Percentiles rank a stretch among this genome's conserved stretches.
These are phyloP conservation scores for Ceratobasidium sp. DNA, from an alignment of 1,284 basidiomycete species.

Conservation along the genomic window DNA sequence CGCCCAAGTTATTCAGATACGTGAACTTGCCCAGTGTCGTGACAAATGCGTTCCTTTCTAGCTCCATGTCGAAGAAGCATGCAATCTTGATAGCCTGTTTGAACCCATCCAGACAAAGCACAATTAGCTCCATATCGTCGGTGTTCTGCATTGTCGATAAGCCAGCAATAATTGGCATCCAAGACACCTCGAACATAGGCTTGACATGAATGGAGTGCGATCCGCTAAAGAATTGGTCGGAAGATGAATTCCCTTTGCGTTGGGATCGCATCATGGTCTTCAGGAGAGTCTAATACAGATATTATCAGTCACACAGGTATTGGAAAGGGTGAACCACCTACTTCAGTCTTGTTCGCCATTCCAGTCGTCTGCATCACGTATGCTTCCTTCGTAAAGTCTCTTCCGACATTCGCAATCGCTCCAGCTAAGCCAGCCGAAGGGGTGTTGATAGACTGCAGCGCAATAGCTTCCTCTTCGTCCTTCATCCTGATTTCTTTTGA, in stretches of 20 bases:
- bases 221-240: slow-evolving; percentile 92
- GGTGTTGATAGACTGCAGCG: slow-evolving; percentile 60
- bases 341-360: slow-evolving; percentile 96
- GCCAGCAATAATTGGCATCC: slow-evolving; percentile 96
- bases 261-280: slow-evolving; percentile 90
- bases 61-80: slow-evolving; percentile 94
- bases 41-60: slow-evolving; percentile 96
- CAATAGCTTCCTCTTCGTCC: slow-evolving; percentile 84
- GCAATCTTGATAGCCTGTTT: slow-evolving; percentile 92
- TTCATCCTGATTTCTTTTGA: slow-evolving; percentile 97
- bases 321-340: slow-evolving; percentile 55
- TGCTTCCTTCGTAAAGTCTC: slow-evolving; percentile 93
- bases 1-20: slow-evolving; percentile 93
- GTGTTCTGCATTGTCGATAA: slow-evolving; percentile 93
- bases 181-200: slow-evolving; percentile 98
- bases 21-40: slow-evolving; percentile 98
- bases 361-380: slow-evolving; percentile 94
- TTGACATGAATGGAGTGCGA: slow-evolving; percentile 94
- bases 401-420: slow-evolving; percentile 86
- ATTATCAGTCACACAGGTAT: slow-evolving; percentile 27
- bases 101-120: slow-evolving; percentile 94
- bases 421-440: slow-evolving; percentile 80
- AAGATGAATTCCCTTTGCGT: slow-evolving; percentile 73
- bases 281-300: slow-evolving; percentile 78
- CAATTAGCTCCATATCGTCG: slow-evolving; percentile 90